These are phyloP conservation scores for Psilocybe cyanescens DNA, from an alignment of 768 basidiomycete species.

Conservation along the genomic window DNA sequence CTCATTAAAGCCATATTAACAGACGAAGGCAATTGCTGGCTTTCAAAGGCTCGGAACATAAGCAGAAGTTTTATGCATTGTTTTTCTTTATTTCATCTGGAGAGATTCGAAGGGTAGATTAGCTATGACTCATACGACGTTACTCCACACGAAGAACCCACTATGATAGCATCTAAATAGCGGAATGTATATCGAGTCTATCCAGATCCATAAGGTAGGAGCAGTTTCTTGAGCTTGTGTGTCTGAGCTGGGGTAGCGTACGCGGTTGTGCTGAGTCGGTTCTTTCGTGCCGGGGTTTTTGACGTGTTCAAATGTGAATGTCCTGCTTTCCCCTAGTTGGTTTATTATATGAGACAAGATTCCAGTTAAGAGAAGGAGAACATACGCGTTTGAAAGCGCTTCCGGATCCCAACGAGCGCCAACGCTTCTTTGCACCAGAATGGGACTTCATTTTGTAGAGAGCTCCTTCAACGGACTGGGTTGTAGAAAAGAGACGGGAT, in stretches of 20 bases:
- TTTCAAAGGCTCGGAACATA: not conserved
- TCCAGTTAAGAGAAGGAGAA: constrained; percentile 3
- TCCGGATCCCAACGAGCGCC: constrained; percentile 70
- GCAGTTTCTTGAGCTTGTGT: constrained; percentile 60
- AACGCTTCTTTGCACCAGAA: constrained; percentile 81
- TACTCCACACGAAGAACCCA: constrained; percentile 1
- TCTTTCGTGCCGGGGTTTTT: constrained; percentile 69
- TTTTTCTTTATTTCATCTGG: constrained; percentile 3
- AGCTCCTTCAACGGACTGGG: constrained; percentile 52
- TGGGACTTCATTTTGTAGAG: constrained; percentile 81
- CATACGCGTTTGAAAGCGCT: constrained; percentile 75
- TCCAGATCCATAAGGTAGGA: constrained; percentile 66
- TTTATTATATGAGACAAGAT: not conserved
- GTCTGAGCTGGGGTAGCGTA: constrained; percentile 72
- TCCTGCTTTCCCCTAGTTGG: constrained; percentile 63
- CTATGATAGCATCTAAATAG: not conserved
- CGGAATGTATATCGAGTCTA: constrained; percentile 6
- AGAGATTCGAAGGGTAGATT: not conserved
- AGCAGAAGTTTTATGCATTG: not conserved
- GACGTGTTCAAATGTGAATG: constrained; percentile 74
- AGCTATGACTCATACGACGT: not conserved
- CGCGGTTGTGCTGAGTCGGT: constrained; percentile 64
- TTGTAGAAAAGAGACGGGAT: constrained; percentile 61
- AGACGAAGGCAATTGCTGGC: not conserved
- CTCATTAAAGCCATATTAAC: no score